These are phyloP conservation scores for Elsinoe ampelina DNA, from an alignment of 2,329 filamentous ascomycete species.

Conservation along the genomic window DNA sequence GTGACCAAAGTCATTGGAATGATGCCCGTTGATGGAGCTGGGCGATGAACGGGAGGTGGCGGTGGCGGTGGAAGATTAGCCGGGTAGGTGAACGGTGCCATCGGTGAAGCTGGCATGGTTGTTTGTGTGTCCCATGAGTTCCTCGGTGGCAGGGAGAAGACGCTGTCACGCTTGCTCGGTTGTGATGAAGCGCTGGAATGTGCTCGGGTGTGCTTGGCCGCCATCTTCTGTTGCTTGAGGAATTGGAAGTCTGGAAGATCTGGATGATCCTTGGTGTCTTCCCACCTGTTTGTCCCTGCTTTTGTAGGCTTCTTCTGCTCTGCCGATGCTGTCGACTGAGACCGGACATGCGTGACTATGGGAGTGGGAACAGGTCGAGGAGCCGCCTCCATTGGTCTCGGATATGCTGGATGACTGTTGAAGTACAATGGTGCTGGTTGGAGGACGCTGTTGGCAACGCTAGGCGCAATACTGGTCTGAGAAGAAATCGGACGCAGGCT, in stretches of 20 bases:
- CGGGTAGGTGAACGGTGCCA: not conserved
- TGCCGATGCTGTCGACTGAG: not conserved
- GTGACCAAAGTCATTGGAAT: conserved; percentile 3
- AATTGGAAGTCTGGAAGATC: conserved; percentile 10
- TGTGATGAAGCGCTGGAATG: conserved; percentile 2
- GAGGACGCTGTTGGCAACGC: not conserved
- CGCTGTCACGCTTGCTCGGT: conserved; percentile 8
- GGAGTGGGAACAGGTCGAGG: not conserved
- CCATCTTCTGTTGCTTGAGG: conserved; percentile 1
- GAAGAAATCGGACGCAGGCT: not conserved
- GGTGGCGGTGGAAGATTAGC: not conserved
- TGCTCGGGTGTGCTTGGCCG: conserved; percentile 1
- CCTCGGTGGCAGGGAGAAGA: not conserved
- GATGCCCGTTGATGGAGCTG: not conserved
- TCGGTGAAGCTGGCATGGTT: not conserved
- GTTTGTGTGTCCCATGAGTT: conserved; percentile 4
- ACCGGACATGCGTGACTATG: not conserved
- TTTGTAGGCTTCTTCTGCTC: not conserved
- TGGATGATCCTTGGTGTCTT: conserved; percentile 9
- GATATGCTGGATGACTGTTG: conserved; percentile 5
- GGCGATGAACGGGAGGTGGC: conserved; percentile 1
- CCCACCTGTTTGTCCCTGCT: conserved; percentile 6
- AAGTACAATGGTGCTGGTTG: conserved; percentile 4
- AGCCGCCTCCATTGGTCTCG: not conserved
- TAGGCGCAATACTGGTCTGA: not conserved